phyloP scores from a whole-genome alignment of 257 asterid genomes.

The Solanum habrochaites region DNA sequence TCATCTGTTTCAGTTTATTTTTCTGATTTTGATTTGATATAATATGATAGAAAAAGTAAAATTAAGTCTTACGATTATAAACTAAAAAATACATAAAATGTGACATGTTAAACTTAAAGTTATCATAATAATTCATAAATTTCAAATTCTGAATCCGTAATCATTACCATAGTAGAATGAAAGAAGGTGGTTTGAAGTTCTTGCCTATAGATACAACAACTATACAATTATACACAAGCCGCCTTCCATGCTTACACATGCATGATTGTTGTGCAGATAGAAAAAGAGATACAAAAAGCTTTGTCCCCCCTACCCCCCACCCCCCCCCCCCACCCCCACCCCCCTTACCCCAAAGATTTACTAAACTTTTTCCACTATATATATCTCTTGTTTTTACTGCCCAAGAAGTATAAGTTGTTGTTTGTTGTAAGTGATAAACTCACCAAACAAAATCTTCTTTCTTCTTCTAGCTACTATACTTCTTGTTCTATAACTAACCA shows the following conservation, averaged over 20 bases:
- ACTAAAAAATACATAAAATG: background rate
- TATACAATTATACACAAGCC: slow-evolving; percentile 10
- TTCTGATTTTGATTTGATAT: too few species aligned
- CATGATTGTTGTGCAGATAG: slow-evolving; percentile 54
- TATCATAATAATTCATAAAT: background rate
- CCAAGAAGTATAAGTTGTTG: background rate
- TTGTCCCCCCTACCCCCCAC: background rate
- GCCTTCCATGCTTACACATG: slow-evolving; percentile 62
- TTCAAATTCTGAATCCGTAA: background rate
- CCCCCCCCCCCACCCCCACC: background rate
- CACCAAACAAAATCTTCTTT: slow-evolving; percentile 1
- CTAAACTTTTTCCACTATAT: slow-evolving; percentile 39
- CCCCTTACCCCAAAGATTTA: background rate
- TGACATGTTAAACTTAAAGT: background rate
- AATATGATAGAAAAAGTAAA: background rate
- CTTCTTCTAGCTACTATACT: slow-evolving; percentile 6
- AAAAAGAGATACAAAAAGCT: slow-evolving; percentile 1
- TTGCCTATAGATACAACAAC: slow-evolving; percentile 8
- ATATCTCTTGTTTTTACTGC: slow-evolving; percentile 17
- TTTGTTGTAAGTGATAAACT: background rate
- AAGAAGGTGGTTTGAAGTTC: slow-evolving; percentile 6
- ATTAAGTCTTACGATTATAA: background rate
- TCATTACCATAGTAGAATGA: background rate
- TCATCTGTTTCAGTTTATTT: too few species aligned
- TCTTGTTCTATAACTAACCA: slow-evolving; percentile 3